These are phyloP conservation scores for Calonectria pseudoturangicola DNA, from an alignment of 2,329 filamentous ascomycete species.

Conservation along the genomic window DNA sequence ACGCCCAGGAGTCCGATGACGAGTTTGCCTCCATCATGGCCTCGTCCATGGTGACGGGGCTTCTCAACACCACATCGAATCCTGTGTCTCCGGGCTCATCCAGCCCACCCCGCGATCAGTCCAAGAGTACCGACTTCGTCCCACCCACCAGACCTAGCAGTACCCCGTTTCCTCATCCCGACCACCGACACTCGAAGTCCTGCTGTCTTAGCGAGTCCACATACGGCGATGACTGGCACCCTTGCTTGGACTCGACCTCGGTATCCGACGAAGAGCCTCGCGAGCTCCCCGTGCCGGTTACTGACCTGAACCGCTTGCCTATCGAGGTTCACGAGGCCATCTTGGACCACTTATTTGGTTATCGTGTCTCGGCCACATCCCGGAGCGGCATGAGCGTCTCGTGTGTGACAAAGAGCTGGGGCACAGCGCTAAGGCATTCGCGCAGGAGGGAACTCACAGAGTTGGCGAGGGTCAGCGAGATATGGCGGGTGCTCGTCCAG, in stretches of 20 bases:
- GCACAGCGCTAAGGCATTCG: constrained; percentile 79
- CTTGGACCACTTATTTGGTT: constrained; percentile 82
- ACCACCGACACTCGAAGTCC: constrained; percentile 63
- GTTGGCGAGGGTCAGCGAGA: constrained; percentile 75
- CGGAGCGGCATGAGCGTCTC: constrained; percentile 73
- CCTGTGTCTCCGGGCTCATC: constrained; percentile 73
- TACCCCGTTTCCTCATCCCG: constrained; percentile 75
- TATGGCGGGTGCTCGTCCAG: constrained; percentile 82
- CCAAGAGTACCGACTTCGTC: constrained; percentile 62
- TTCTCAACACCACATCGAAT: constrained; percentile 68
- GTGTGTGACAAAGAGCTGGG: constrained; percentile 75
- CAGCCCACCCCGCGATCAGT: constrained; percentile 70
- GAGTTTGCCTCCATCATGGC: constrained; percentile 62
- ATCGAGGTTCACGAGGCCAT: constrained; percentile 84
- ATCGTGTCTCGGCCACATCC: constrained; percentile 77
- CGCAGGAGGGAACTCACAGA: constrained; percentile 80
- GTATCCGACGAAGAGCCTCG: constrained; percentile 45
- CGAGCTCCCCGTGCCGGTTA: constrained; percentile 47
- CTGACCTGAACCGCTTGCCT: constrained; percentile 73
- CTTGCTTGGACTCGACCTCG: constrained; percentile 42
- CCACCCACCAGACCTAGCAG: constrained; percentile 71
- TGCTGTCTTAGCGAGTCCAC: constrained; percentile 54
- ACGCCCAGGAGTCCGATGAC: constrained; percentile 51
- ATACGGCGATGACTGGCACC: constrained; percentile 47
- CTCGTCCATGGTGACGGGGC: constrained; percentile 60